Evolutionary conservation across 202 grass and related monocot genomes (phyloP), one percentile per base, ranked within the genome.

Genomic region (Schoenoplectus tabernaemontani): DNA sequence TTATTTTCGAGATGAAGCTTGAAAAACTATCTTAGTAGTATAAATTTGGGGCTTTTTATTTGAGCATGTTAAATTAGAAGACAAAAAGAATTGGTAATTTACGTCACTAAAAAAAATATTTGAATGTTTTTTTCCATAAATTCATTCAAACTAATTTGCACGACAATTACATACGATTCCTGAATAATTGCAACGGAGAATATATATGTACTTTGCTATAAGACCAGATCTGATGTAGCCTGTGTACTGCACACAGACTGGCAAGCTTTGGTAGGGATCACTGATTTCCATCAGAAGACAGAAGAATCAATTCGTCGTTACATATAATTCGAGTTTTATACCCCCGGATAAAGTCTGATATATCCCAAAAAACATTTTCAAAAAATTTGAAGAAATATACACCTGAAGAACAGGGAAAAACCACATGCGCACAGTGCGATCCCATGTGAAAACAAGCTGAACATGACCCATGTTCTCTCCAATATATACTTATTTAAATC

Each of bases 401-500:
- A 48, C 28, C 3, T 9, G 23, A 48, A 72, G 41, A 72, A 50
- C 22, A 3, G 9, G 22, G 41, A 22, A 2, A 50, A 43, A 50
- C 19, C 68, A 51, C 41, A 65, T 70, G 20, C 4, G 15, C 4
- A 19, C 7, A 34, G 15, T 51, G 42, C 44, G 0, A 33, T 24
- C 30, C 44, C 68, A 74, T 47, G 70, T 74, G 70, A 53, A 74
- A 53, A 74, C 24, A 51, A 74, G 46, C 15, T 30, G 44, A 53
- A 4, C 70, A 50, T 50, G 68, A 73, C 39, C 19, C 19, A 47
- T 28, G 22, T 16, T 74, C 51, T 56, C 12, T 37, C 36, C 17
- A 7, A 12, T 44, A 59, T 59, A 32, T 32, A 1, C 32, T 32
- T 30, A 56, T 19, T 79, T 26, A 44, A 79, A 42, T 46, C 56